These are phyloP conservation scores for Cordyceps cateniannulata DNA, from an alignment of 2,329 filamentous ascomycete species.

Conservation along the genomic window DNA sequence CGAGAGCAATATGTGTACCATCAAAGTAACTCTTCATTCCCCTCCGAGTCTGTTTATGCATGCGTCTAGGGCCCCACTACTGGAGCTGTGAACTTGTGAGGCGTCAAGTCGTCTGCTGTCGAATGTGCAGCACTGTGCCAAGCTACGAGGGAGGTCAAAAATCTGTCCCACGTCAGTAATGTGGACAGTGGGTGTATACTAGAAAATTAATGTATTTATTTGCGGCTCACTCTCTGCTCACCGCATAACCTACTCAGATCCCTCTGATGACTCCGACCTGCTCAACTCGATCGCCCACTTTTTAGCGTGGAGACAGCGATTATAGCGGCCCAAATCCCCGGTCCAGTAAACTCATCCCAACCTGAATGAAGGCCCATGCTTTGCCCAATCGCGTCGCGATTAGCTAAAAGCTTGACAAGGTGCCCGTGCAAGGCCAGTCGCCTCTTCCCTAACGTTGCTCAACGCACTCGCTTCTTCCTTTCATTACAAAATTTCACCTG, in stretches of 20 bases:
- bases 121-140: background rate
- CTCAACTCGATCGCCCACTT: background rate
- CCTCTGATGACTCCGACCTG: background rate
- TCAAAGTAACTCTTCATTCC: background rate
- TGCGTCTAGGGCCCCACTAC: background rate
- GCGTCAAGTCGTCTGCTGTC: background rate
- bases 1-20: slow-evolving; percentile 8
- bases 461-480: background rate
- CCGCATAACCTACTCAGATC: background rate
- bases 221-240: background rate
- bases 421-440: background rate
- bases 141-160: background rate
- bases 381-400: slow-evolving; percentile 9
- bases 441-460: background rate
- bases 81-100: background rate
- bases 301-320: background rate
- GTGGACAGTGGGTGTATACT: too few species aligned
- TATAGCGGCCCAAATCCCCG: background rate
- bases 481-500: background rate
- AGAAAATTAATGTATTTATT: too few species aligned
- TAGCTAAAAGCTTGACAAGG: slow-evolving; percentile 6
- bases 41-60: background rate
- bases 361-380: background rate
- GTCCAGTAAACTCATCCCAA: background rate
- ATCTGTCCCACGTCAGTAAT: background rate